Evolutionary conservation across 371 early-diverging fungal species (phyloP), one percentile per base, ranked within the genome.

Genomic region (Syncephalastrum racemosum): DNA sequence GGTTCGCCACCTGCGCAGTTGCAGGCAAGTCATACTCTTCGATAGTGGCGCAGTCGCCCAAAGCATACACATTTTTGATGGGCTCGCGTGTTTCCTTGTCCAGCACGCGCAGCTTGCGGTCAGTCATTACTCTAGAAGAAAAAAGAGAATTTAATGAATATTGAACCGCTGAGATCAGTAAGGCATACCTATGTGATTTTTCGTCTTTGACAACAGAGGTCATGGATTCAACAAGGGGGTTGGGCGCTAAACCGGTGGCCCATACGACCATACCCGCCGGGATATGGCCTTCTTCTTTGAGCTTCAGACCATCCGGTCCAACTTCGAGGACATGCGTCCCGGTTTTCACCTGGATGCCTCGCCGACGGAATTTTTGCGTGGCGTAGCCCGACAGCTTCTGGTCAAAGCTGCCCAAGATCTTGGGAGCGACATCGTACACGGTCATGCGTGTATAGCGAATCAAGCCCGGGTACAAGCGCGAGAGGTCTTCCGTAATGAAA

Each of bases 1-100:
- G 93, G 58, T 81, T 85, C 14, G 93, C 93, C 0, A 90, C 91
- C 67, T 93, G 93, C 13, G 93, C 93, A 25, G 91, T 90, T 15
- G 86, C 84, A 0, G 91, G 90, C 45, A 90, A 68, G 56, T 77
- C 80, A 42, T 65, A 57, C 58, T 81, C 81, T 53, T 83, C 58
- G 49, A 87, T 82, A 3, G 85, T 81, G 3, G 90, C 90, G 56
- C 93, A 93, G 66, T 93, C 93, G 13, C 93, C 93, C 23, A 93
- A 65, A 0, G 91, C 92, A 67, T 84, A 71, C 58, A 87, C 83
- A 56, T 77, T 64, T 4, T 65, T 48, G 18, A 82, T 42, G 3
- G 73, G 66, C 12, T 46, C 62, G 51, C 53, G 67, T 4, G 58
- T 64, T 47, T 84, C 81, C 4, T 71, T 53, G n/a, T 80, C 79